Evolutionary conservation across 768 basidiomycete species (phyloP), one percentile per base, ranked within the genome.

Genomic region (Asterophora lycoperdoides): DNA sequence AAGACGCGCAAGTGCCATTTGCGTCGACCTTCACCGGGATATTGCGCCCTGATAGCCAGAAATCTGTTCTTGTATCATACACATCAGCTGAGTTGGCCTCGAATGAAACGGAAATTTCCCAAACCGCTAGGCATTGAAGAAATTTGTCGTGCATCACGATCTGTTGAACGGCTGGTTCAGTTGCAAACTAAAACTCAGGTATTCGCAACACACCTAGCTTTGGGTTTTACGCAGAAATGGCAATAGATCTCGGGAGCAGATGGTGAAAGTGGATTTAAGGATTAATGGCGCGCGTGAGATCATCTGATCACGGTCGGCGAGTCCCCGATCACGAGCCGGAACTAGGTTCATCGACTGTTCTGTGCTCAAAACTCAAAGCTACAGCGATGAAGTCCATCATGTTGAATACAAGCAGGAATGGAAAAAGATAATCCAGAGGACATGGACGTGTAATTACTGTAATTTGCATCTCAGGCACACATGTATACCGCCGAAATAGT

Each of bases 11-110:
- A 62, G 47, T 70, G 70, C 78, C 77, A 77, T 62, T 64, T 74
- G 13, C 83, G 73, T 44, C 83, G 73, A 15, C 82, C 83, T 57
- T 82, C 77, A 14, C 64, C 58, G 30, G 80, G 78, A 56, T 74
- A 67, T 33, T 59, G 69, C 4, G 62, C 59, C 58, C 78, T 83
- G 9, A 74, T 51, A 13, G 61, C 52, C 10, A 70, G 58, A 51
- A 84, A 84, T 51, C 66, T 64, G 47, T 44, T 60, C 74, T 77
- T 51, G 15, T 43, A 30, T 50, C 17, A 17, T 7, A 8, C 23
- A n/a, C 18, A 30, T 43, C 40, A 42, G 40, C 23, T 44, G 8
- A 30, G 35, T 23, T 45, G 15, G 23, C 18, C 14, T 11, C 38
- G 23, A 26, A 40, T 37, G 33, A 26, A 28, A 8, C 19, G 37